Evolutionary conservation across 2,329 filamentous ascomycete genomes (phyloP).

Genomic region (Botryotinia calthae): DNA sequence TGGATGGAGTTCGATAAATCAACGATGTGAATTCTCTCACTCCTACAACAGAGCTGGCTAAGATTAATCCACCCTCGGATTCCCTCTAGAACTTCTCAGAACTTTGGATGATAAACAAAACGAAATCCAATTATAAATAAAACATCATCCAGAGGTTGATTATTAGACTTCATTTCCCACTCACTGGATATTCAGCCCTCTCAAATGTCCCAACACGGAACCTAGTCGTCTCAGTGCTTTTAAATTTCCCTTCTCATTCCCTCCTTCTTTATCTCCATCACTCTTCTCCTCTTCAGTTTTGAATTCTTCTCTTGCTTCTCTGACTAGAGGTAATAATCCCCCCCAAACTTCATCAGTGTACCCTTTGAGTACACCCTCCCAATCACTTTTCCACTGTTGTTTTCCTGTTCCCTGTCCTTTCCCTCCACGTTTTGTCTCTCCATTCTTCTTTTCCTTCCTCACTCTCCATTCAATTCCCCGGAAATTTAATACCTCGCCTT

Average conservation of each 20-base stretch:
- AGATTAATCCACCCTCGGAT: too few species aligned
- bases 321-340: slow-evolving; percentile 54
- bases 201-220: slow-evolving; percentile 31
- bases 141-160: accelerated
- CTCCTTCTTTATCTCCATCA: neutral
- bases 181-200: neutral
- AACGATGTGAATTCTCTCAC: too few species aligned
- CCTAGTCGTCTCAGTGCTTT: slow-evolving; percentile 29
- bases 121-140: neutral
- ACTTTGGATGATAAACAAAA: neutral
- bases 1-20: too few species aligned
- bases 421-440: neutral
- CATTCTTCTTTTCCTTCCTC: neutral
- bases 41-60: too few species aligned
- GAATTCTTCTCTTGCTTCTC: slow-evolving; percentile 56
- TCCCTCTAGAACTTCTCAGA: neutral
- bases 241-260: slow-evolving; percentile 19
- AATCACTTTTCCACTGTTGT: slow-evolving; percentile 37
- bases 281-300: slow-evolving; percentile 36
- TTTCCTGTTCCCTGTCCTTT: neutral
- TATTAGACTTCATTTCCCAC: too few species aligned
- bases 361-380: slow-evolving; percentile 53
- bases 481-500: neutral
- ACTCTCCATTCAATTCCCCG: neutral
- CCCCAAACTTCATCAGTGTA: slow-evolving; percentile 71